Evolutionary conservation across 345 rosid species (phyloP).

Genomic region (Camelina sativa): DNA sequence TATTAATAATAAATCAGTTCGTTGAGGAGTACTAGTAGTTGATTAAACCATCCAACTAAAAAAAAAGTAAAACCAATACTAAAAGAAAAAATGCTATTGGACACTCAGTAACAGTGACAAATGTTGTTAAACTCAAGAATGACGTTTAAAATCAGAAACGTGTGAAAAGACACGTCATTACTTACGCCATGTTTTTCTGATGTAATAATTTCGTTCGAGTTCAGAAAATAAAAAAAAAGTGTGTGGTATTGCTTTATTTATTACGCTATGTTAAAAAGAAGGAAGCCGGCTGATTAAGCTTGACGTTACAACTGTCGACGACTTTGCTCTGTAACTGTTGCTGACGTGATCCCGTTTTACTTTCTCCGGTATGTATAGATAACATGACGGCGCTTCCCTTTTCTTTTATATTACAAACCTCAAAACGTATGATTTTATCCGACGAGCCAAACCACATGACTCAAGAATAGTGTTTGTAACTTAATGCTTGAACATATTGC

Average conservation of each 20-base stretch:
- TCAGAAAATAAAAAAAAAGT: not conserved
- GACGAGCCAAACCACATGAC: not conserved
- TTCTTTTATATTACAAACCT: not conserved
- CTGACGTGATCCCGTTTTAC: conserved; percentile 25
- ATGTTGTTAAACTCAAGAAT: conserved; percentile 16
- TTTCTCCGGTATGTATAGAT: not conserved
- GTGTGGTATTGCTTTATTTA: conserved; percentile 16
- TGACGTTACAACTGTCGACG: conserved; percentile 47
- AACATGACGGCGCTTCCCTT: conserved; percentile 39
- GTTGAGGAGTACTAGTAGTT: not conserved
- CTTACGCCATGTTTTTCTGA: conserved; percentile 16
- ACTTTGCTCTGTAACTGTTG: conserved; percentile 26
- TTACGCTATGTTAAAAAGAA: conserved; percentile 2
- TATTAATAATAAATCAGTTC: too few species aligned
- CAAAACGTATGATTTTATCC: too few species aligned
- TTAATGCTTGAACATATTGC: not conserved
- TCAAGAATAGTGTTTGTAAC: not conserved
- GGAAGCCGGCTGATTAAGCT: conserved; percentile 37
- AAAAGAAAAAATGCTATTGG: conserved; percentile 16
- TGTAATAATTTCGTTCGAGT: not conserved
- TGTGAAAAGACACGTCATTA: conserved; percentile 38
- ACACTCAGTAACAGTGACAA: conserved; percentile 13
- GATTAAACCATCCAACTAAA: conserved; percentile 4
- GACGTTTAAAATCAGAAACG: conserved; percentile 12
- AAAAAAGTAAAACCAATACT: not conserved